These are phyloP conservation scores for Wickerhamiella azymoides DNA, from an alignment of 805 yeast species.

Conservation along the genomic window DNA sequence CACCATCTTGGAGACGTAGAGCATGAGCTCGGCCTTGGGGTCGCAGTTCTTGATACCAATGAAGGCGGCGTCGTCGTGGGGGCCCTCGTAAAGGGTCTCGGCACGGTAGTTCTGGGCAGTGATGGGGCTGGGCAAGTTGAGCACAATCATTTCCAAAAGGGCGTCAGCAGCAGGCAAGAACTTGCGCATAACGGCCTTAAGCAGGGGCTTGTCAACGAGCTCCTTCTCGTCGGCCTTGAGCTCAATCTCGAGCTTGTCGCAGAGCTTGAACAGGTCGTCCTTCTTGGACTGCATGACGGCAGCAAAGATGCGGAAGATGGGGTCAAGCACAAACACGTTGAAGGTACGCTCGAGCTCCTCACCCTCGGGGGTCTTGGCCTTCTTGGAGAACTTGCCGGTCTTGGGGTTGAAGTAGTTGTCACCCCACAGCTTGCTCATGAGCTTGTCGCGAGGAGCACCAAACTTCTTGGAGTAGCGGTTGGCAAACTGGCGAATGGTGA, in stretches of 20 bases:
- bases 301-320: constrained; percentile 93
- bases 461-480: constrained; percentile 96
- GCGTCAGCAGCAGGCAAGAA: constrained; percentile 99
- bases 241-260: constrained; percentile 85
- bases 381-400: constrained; percentile 98
- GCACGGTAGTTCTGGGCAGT: constrained; percentile 99
- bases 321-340: constrained; percentile 98
- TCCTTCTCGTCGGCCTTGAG: constrained; percentile 96
- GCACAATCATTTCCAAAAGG: constrained; percentile 93
- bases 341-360: constrained; percentile 95
- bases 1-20: constrained; percentile 99
- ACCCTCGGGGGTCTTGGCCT: constrained; percentile 89
- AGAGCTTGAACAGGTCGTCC: constrained; percentile 84
- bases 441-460: constrained; percentile 95
- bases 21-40: constrained; percentile 95
- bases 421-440: constrained; percentile 99
- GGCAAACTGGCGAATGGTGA: constrained; percentile 98
- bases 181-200: constrained; percentile 98
- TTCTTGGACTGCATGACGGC: constrained; percentile 99
- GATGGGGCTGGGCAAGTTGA: constrained; percentile 98
- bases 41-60: constrained; percentile 95
- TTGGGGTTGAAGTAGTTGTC: constrained; percentile 99
- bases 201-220: constrained; percentile 95
- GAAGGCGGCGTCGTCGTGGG: constrained; percentile 73
- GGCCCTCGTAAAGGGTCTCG: constrained; percentile 98